These are phyloP conservation scores for bread wheat (Triticum aestivum) DNA, from an alignment of 176 grass and related monocot genomes.

Conservation along the genomic window IWGSC_CS_RefSeq_v2.1 NC_057802.1:109810298-109810797, in stretches of 20 bases:
- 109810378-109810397: neutral
- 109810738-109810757: too few species aligned
- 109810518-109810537: constrained; percentile 9
- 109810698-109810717: too few species aligned
- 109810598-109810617: neutral
- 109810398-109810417: neutral
- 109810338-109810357: neutral
- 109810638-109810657: neutral
- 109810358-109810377: neutral
- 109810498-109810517: constrained; percentile 13
- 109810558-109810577: neutral
- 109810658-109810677: neutral
- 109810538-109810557: neutral
- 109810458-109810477: neutral
- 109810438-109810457: neutral
- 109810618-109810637: neutral
- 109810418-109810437: neutral
- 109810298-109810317: neutral
- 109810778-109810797: too few species aligned
- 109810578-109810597: neutral
- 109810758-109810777: too few species aligned
- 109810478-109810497: constrained; percentile 5
- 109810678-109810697: too few species aligned
- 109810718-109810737: too few species aligned
- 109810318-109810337: neutral